Evolutionary conservation across 2,329 filamentous ascomycete species (phyloP).

Genomic region (Pleomassaria siparia): DNA sequence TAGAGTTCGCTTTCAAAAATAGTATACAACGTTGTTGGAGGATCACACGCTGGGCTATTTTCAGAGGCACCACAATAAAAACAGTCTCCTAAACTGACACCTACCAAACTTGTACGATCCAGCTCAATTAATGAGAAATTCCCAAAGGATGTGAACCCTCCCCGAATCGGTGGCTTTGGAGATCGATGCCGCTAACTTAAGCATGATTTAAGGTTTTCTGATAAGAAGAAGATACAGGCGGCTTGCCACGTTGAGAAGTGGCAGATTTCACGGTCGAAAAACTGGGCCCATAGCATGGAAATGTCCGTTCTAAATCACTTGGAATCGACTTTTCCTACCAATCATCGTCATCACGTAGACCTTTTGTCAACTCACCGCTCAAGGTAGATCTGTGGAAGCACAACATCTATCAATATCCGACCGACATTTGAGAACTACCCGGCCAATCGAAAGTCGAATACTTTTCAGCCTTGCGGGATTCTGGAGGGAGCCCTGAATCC

Average conservation of each 20-base stretch:
- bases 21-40: no score
- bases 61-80: no score
- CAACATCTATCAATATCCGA: background rate
- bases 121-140: no score
- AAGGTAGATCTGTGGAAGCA: background rate
- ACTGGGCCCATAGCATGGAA: no score
- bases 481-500: background rate
- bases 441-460: background rate
- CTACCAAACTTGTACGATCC: background rate
- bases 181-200: slow-evolving; percentile 2
- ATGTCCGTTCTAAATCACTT: no score
- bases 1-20: no score
- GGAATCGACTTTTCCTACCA: no score
- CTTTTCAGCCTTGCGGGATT: background rate
- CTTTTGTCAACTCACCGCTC: background rate
- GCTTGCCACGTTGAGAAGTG: no score
- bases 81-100: background rate
- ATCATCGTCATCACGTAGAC: background rate
- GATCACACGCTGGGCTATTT: no score
- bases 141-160: no score
- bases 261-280: no score
- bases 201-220: slow-evolving; percentile 11
- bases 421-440: background rate
- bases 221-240: background rate
- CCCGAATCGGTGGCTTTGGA: no score